Percentiles rank a stretch among this genome's conserved stretches.
These are phyloP conservation scores for Blepharisma japonicum DNA, from an alignment of 73 alveolate genomes.

Conservation along the genomic window DNA sequence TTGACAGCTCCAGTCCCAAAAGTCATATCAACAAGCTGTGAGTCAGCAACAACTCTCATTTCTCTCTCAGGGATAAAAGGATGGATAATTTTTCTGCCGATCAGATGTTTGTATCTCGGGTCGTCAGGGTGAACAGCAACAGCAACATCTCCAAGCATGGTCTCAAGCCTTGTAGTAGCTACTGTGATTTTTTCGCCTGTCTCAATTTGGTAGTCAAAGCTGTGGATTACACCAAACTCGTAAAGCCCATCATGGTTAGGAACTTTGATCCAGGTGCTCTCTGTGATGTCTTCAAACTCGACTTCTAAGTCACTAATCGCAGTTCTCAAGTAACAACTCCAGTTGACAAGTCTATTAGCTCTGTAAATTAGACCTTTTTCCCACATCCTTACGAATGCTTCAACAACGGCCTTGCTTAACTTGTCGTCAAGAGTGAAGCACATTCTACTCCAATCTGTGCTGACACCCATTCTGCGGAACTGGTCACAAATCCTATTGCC, in stretches of 20 bases:
- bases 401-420: conserved; percentile 77
- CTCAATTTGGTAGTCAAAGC: conserved; percentile 86
- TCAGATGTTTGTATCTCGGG: conserved; percentile 88
- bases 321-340: conserved; percentile 97
- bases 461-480: conserved; percentile 80
- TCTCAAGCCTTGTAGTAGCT: conserved; percentile 98
- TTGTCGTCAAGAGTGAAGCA: conserved; percentile 84
- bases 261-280: conserved; percentile 69
- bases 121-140: conserved; percentile 99
- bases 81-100: conserved; percentile 95
- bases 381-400: conserved; percentile 88
- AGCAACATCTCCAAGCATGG: conserved; percentile 99
- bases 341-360: conserved; percentile 94
- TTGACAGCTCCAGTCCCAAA: conserved; percentile 99
- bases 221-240: conserved; percentile 90
- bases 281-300: conserved; percentile 68
- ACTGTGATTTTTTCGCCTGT: conserved; percentile 77
- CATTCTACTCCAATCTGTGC: conserved; percentile 91
- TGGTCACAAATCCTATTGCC: conserved; percentile 86
- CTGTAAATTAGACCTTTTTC: conserved; percentile 96
- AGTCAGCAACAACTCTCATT: conserved; percentile 88
- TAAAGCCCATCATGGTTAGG: conserved; percentile 88
- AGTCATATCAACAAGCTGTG: conserved; percentile 87
- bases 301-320: conserved; percentile 98
- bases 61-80: conserved; percentile 95